Evolutionary conservation across 371 early-diverging fungal genomes (phyloP).

Genomic region (Mortierella polycephala): DNA sequence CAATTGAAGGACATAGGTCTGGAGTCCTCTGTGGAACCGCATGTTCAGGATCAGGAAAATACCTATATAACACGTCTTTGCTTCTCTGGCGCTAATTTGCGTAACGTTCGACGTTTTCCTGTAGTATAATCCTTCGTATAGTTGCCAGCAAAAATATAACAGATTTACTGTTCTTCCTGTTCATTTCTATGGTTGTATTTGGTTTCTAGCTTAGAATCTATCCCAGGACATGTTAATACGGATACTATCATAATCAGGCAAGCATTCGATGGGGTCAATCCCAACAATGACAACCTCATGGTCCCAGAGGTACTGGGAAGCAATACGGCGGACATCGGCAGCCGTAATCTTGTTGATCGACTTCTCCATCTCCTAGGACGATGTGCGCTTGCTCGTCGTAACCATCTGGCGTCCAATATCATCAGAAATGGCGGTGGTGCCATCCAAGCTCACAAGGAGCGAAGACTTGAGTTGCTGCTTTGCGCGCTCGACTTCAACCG

Average conservation of each 20-base stretch:
- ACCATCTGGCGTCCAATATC: slow-evolving; percentile 98
- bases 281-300: slow-evolving; percentile 92
- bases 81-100: too few relatives aligned
- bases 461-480: slow-evolving; percentile 98
- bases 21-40: too few relatives aligned
- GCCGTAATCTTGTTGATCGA: slow-evolving; percentile 85
- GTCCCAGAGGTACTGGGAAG: slow-evolving; percentile 89
- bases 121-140: too few relatives aligned
- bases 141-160: too few relatives aligned
- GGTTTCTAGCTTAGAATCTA: slow-evolving; percentile 55
- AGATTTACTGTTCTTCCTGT: too few relatives aligned
- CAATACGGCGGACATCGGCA: slow-evolving; percentile 88
- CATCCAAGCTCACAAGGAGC: slow-evolving; percentile 90
- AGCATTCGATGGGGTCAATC: slow-evolving; percentile 87
- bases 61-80: too few relatives aligned
- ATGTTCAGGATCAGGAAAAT: too few relatives aligned
- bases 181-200: too few relatives aligned
- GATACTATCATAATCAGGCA: slow-evolving; percentile 91
- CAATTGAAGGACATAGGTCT: too few relatives aligned
- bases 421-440: slow-evolving; percentile 93
- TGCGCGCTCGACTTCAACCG: slow-evolving; percentile 95
- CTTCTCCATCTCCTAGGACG: slow-evolving; percentile 84
- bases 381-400: slow-evolving; percentile 88
- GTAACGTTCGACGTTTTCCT: too few relatives aligned
- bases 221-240: slow-evolving; percentile 83